Percentiles rank a stretch among this genome's conserved stretches.
Conservation (phyloP, 352 stramenopile genomes). For the Phytophthora agathidicida region DNA sequence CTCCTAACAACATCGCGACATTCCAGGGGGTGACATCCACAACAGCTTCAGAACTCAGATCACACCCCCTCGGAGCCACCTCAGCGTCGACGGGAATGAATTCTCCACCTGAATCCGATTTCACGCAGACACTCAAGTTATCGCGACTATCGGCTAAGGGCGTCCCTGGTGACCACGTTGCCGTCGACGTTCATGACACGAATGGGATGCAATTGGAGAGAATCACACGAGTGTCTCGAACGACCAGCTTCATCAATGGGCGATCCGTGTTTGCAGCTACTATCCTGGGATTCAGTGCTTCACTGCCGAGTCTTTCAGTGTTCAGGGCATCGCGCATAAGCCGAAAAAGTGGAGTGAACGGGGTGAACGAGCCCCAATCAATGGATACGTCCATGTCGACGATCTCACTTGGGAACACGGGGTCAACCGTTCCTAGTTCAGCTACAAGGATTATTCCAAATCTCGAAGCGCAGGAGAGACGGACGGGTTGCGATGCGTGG, state of each 20-base stretch:
- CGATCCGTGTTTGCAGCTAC: constrained; percentile 30
- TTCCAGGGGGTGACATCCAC: constrained; percentile 30
- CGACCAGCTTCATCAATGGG: constrained; percentile 15
- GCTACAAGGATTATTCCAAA: neutral
- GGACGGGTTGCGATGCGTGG: constrained; percentile 14
- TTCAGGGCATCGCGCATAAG: constrained; percentile 9
- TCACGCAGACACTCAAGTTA: constrained; percentile 29
- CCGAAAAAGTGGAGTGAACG: neutral
- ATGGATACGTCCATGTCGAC: constrained; percentile 13
- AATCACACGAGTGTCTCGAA: constrained; percentile 6
- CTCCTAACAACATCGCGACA: constrained; percentile 13
- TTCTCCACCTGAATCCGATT: constrained; percentile 14
- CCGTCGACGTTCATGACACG: constrained; percentile 12
- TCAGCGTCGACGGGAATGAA: constrained; percentile 11
- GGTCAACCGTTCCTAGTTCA: neutral
- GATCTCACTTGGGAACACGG: neutral
- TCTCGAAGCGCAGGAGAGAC: too few relatives aligned
- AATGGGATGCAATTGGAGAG: neutral
- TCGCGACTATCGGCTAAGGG: constrained; percentile 12
- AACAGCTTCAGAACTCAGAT: constrained; percentile 10
- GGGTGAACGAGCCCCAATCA: neutral
- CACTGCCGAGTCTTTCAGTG: constrained; percentile 13
- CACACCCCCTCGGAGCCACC: constrained; percentile 10
- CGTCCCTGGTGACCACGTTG: neutral
- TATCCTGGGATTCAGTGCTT: constrained; percentile 9